phyloP scores from a whole-genome alignment of 495 filamentous ascomycete genomes.

The Talaromyces wortmannii region DNA sequence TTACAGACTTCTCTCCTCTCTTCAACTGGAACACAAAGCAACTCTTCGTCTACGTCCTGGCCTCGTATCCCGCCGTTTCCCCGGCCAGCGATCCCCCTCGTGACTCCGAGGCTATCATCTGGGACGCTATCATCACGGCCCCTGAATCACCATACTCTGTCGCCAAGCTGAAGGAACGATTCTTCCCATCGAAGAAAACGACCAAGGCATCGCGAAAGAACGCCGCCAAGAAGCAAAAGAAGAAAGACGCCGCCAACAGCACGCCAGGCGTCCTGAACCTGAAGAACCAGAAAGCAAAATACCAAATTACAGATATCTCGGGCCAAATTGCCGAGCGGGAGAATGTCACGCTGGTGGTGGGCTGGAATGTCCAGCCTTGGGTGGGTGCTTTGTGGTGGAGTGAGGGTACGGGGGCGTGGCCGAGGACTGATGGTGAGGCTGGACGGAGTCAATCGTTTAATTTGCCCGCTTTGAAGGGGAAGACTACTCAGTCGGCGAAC shows the following conservation, averaged over 20 bases:
- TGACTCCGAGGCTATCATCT: constrained; percentile 73
- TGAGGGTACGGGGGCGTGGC: constrained; percentile 41
- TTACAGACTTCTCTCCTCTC: constrained; percentile 71
- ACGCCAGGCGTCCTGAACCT: constrained; percentile 59
- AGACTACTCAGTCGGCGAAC: background rate
- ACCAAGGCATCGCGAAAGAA: constrained; percentile 6
- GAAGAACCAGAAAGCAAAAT: constrained; percentile 79
- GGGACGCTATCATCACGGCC: constrained; percentile 86
- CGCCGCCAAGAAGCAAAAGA: constrained; percentile 10
- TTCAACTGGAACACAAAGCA: constrained; percentile 99
- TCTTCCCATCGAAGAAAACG: constrained; percentile 16
- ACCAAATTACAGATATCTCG: constrained; percentile 83
- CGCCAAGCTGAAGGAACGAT: constrained; percentile 27
- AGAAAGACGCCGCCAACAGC: constrained; percentile 10
- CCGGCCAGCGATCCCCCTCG: constrained; percentile 24
- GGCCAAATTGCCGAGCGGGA: constrained; percentile 60
- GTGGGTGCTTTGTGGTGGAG: constrained; percentile 83
- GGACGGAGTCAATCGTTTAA: constrained; percentile 62
- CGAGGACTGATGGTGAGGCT: constrained; percentile 54
- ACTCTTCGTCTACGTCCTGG: constrained; percentile 90
- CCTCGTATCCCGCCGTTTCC: constrained; percentile 61
- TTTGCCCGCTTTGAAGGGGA: constrained; percentile 62
- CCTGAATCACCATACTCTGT: constrained; percentile 50
- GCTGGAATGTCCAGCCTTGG: constrained; percentile 98
- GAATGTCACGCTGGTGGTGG: constrained; percentile 71